Conservation (phyloP, 768 basidiomycete genomes). For the Lactarius tabidus region DNA sequence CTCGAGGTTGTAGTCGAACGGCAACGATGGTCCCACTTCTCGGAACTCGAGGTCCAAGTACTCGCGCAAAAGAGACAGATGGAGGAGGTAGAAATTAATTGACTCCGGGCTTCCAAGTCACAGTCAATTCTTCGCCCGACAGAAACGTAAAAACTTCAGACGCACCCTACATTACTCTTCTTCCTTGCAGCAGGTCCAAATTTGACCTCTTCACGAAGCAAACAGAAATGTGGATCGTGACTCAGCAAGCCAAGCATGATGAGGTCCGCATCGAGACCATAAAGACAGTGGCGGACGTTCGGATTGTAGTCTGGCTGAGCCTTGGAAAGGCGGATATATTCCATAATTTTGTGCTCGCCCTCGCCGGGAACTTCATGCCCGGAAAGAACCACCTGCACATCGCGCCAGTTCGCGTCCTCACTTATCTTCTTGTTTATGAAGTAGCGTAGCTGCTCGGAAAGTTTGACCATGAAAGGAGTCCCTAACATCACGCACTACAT, state of each 20-base stretch:
- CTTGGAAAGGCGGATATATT: conserved; percentile 91
- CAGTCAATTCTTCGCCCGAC: background rate
- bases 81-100: conserved; percentile 91
- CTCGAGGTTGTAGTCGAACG: conserved; percentile 87
- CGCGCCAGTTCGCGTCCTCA: conserved; percentile 94
- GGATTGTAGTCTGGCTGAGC: conserved; percentile 96
- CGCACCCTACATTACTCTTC: conserved; percentile 59
- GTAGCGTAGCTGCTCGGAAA: conserved; percentile 91
- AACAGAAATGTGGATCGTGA: conserved; percentile 98
- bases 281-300: conserved; percentile 95
- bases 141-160: background rate
- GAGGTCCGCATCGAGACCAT: conserved; percentile 96
- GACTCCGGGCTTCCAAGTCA: conserved; percentile 51
- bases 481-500: conserved; percentile 42
- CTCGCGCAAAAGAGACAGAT: conserved; percentile 92
- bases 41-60: conserved; percentile 96
- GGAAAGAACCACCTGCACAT: conserved; percentile 87
- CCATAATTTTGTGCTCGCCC: conserved; percentile 99
- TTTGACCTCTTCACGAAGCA: conserved; percentile 96
- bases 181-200: conserved; percentile 80
- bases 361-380: conserved; percentile 99
- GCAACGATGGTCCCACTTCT: conserved; percentile 57
- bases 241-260: conserved; percentile 97
- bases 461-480: conserved; percentile 89
- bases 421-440: conserved; percentile 98